Evolutionary conservation across 1,284 basidiomycete species (phyloP).

Genomic region (Inonotus obliquus): DNA sequence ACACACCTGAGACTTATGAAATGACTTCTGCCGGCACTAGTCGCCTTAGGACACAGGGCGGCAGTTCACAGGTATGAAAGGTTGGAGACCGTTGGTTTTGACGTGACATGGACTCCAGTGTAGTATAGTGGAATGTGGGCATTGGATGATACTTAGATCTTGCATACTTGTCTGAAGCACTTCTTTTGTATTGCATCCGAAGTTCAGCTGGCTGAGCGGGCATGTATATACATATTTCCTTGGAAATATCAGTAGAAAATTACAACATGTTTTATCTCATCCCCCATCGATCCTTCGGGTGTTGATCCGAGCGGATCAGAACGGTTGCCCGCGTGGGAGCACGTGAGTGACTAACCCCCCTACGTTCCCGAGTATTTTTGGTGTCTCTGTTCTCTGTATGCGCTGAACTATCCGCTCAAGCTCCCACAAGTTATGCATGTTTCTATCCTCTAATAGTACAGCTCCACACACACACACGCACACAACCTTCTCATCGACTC

Average conservation of each 20-base stretch:
- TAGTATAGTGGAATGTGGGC: too few relatives aligned
- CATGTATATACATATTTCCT: neutral
- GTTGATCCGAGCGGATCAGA: neutral
- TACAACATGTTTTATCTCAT: too few relatives aligned
- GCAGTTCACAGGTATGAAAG: neutral
- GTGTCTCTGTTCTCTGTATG: neutral
- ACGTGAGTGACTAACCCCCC: neutral
- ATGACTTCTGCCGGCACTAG: neutral
- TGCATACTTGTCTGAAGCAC: neutral
- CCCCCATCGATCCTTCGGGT: neutral
- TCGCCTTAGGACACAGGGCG: neutral
- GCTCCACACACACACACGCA: too few relatives aligned
- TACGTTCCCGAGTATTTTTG: neutral
- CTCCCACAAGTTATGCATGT: neutral
- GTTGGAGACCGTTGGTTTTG: neutral
- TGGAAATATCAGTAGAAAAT: neutral
- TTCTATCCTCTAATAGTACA: neutral
- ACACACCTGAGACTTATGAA: neutral
- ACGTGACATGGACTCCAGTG: neutral
- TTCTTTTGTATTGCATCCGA: neutral
- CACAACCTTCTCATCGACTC: neutral
- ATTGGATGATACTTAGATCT: neutral
- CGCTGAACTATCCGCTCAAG: neutral
- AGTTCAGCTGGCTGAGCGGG: neutral
- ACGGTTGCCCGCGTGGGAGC: neutral